These are phyloP conservation scores for Diphasiastrum complanatum DNA, from an alignment of 83 land plant species.

Conservation along the genomic window DNA sequence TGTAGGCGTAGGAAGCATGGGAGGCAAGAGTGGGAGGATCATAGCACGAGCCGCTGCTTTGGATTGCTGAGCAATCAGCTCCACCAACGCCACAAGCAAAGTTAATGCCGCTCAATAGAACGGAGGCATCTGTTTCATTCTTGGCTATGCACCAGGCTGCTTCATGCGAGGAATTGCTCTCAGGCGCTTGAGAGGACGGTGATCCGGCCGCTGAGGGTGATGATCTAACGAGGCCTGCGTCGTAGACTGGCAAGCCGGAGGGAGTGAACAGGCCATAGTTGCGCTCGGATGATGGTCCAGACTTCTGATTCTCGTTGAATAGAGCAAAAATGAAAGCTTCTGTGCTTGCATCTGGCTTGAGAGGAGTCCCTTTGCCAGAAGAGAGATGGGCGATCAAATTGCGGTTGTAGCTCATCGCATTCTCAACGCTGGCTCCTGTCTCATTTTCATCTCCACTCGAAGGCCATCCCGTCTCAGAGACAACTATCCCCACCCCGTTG, in stretches of 20 bases:
- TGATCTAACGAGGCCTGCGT: no score
- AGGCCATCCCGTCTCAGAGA: constrained; percentile 50
- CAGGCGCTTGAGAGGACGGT: no score
- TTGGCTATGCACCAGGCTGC: not conserved
- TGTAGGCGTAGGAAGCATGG: constrained; percentile 79
- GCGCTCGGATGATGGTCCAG: no score
- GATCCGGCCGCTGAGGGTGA: no score
- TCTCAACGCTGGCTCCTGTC: constrained; percentile 16
- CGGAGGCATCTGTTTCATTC: not conserved
- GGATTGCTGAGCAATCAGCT: constrained; percentile 65
- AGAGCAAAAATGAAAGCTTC: no score
- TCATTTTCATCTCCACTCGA: constrained; percentile 24
- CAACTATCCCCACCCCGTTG: constrained; percentile 17
- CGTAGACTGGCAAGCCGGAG: no score
- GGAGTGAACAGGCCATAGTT: no score
- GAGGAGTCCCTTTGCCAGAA: constrained; percentile 30
- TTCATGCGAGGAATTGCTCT: no score
- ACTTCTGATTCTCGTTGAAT: no score
- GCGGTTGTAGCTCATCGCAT: constrained; percentile 27
- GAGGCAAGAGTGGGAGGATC: constrained; percentile 37
- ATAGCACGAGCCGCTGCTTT: constrained; percentile 57
- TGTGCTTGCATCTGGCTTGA: no score
- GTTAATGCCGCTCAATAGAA: constrained; percentile 15
- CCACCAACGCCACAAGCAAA: constrained; percentile 35
- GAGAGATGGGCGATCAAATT: constrained; percentile 29